Evolutionary conservation across 2,329 filamentous ascomycete genomes (phyloP), one percentile per base, ranked within the genome.

Genomic region (Ceratocystis colombiana): DNA sequence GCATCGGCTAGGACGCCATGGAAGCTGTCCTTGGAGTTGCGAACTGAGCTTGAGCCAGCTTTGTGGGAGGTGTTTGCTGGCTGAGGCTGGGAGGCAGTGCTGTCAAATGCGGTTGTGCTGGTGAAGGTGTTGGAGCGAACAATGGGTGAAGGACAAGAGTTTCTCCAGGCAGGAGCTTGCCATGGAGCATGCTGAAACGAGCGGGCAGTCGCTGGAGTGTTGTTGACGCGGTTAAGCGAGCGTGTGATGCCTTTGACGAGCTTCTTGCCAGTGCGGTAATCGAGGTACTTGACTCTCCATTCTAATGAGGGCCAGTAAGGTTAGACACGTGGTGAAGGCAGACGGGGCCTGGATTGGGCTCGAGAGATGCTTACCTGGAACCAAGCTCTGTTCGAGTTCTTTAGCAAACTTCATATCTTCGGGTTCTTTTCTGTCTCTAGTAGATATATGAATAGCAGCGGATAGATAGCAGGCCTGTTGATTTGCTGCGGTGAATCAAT

Each of bases 181-280:
- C 62, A 59, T 6, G 44, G 8, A 7, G 61, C 20, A n/a, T 63
- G 41, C 20, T 63, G 61, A 20, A 48, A 63, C 8, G 44, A 50
- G 7, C 37, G 62, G 33, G 62, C 61, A 10, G 48, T 37, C 1
- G 63, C 59, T 8, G 85, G 82, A 0, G 83, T 82, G 67, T 78
- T 75, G 68, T 82, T 78, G 73, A 84, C 75, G 78, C 84, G 76
- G 78, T 83, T 80, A 69, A 94, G 82, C 68, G 90, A 90, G 69
- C 88, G 84, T 28, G 82, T 77, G 64, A 96, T 86, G 66, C 85
- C 86, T 76, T 96, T 97, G 75, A 97, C 82, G 74, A 91, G 88
- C 78, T 96, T 96, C 78, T 97, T 97, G 68, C 91, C 93, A 66
- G 86, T 86, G 81, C 96, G 96, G 80, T 97, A 97, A 76, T 96